Base-by-base conservation (phyloP, 2,329 filamentous ascomycete species). In the Diaporthe eres region DNA sequence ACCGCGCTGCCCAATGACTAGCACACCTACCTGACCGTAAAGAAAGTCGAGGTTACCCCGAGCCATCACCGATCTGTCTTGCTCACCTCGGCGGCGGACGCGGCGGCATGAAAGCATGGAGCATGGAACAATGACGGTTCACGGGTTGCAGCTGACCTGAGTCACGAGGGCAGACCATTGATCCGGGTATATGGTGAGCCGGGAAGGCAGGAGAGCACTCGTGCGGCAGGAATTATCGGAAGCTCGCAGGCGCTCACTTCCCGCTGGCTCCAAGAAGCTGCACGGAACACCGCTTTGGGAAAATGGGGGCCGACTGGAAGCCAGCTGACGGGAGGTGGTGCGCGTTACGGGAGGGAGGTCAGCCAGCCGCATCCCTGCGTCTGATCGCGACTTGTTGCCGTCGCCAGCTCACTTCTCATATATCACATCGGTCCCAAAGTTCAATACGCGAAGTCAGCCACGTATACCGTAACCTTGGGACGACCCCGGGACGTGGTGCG, bases 321-420 rank as follows among this genome's bases (percentile, higher is more conserved):
- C 65, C 65, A 55, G 65, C 65, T 70, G 65, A 70, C 34, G 9
- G 51, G 31, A 53, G 47, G 39, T 37, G 39, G 60, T 39, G 58
- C 19, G 15, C 4, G 25, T 15, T 15, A 3, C n/a, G n/a, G 65
- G 49, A 28, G 31, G 65, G 34, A 55, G 49, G 65, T 42, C 65
- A 70, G 65, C 65, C 22, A 70, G 49, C 49, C 49, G 34, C 15
- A 70, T 70, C 65, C 49, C 65, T 55, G 65, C 47, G 34, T 13
- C 49, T 19, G 65, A 70, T 70, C 65, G 49, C 65, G 65, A 70
- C 49, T 55, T 70, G 49, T 70, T 70, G 65, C 65, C 65, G 49
- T 70, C 13, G 49, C 65, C 49, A 10, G 31, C 49, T 70, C 47
- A 70, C n/a, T 70, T 70, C 47, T 70, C 65, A 70, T 8, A 70